Percentiles rank a stretch among this genome's conserved stretches.
Conservation (phyloP, 148 eudicot genomes). For the Rhododendron henanense region DNA sequence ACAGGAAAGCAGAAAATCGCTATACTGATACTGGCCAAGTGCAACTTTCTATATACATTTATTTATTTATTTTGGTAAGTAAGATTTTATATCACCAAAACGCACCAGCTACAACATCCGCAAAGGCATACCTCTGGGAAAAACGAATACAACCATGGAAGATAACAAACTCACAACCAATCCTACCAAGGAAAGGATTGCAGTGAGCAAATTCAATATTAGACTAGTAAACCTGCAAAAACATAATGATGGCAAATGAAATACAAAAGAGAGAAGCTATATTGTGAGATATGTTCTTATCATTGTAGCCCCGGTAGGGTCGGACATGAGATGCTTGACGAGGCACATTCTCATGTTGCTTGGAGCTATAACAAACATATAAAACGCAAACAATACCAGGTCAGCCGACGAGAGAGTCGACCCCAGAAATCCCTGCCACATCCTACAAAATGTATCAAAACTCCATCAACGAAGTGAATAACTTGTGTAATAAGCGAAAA, state of each 20-base stretch:
- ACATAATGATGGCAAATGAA: neutral
- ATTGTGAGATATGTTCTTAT: constrained; percentile 67
- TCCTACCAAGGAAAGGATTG: neutral
- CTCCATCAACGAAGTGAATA: neutral
- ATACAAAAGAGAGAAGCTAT: constrained; percentile 16
- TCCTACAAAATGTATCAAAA: constrained; percentile 49
- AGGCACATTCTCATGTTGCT: constrained; percentile 74
- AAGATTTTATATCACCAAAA: no score
- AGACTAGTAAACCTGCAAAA: neutral
- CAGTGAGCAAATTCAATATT: neutral
- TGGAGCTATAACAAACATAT: constrained; percentile 91
- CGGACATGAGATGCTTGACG: constrained; percentile 77
- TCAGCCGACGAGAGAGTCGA: constrained; percentile 81
- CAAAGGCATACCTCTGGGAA: no score
- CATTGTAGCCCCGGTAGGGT: constrained; percentile 86
- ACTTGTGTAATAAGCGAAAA: neutral
- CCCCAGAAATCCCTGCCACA: constrained; percentile 94
- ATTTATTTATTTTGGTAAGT: no score
- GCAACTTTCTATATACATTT: neutral
- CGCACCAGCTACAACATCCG: no score
- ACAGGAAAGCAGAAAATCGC: neutral
- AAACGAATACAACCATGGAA: no score
- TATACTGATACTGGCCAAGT: neutral
- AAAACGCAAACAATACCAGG: constrained; percentile 75
- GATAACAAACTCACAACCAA: no score